phyloP scores from a whole-genome alignment of 31 red algal species.

The Porphyra umbilicalis region DNA sequence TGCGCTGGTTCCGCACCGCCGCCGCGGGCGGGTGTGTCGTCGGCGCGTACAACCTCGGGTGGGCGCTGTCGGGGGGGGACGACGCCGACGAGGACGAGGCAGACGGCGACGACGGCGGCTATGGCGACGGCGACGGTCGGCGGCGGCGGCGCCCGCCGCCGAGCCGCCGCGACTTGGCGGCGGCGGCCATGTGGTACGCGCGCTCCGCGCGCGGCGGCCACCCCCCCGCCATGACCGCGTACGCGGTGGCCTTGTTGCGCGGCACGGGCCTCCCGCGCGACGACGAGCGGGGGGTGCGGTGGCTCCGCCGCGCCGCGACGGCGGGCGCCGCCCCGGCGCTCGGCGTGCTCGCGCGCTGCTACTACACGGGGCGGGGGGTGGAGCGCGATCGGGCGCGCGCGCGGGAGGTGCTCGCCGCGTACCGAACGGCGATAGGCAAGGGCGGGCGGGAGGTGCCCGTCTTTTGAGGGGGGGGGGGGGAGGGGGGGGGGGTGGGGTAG shows the following conservation, averaged over 20 bases:
- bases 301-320: not conserved
- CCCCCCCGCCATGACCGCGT: not conserved
- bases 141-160: too few species aligned
- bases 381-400: not conserved
- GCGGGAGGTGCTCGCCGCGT: not conserved
- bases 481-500: too few species aligned
- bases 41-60: not conserved
- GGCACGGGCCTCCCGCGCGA: not conserved
- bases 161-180: not conserved
- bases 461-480: not conserved
- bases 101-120: not conserved
- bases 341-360: not conserved
- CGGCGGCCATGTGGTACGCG: not conserved
- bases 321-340: not conserved
- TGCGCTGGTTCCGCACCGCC: not conserved
- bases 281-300: not conserved
- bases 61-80: not conserved
- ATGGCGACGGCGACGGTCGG: not conserved
- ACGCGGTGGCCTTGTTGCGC: not conserved
- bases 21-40: not conserved
- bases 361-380: not conserved
- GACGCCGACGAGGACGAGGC: not conserved
- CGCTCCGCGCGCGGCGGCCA: not conserved
- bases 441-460: not conserved
- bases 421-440: not conserved